Conservation (phyloP, 2,329 filamentous ascomycete genomes). For the Trichoderma sp. region DNA sequence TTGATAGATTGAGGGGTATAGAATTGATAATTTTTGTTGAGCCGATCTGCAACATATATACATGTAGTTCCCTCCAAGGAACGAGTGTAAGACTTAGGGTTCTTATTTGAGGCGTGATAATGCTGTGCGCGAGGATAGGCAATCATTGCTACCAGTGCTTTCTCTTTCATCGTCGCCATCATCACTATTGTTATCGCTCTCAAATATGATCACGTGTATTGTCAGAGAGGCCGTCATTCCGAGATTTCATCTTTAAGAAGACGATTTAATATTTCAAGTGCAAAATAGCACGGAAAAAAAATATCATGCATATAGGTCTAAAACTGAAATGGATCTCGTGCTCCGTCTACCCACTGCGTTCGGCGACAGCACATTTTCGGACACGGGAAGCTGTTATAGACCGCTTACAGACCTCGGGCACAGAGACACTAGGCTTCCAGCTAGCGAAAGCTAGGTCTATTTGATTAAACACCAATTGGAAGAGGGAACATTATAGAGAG, state of each 20-base stretch:
- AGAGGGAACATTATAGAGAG: background rate
- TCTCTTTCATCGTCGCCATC: background rate
- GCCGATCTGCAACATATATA: background rate
- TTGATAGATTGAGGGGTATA: background rate
- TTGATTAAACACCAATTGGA: background rate
- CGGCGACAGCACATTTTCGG: background rate
- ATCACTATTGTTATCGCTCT: background rate
- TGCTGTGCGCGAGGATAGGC: background rate
- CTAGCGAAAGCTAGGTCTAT: background rate
- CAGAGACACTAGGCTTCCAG: background rate
- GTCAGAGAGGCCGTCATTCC: background rate
- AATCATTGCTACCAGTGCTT: background rate
- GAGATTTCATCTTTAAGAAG: background rate
- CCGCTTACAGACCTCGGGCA: background rate
- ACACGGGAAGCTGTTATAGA: background rate
- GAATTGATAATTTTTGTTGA: background rate
- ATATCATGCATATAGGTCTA: background rate
- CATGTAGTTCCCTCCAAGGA: background rate
- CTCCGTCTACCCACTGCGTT: background rate
- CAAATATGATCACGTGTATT: background rate
- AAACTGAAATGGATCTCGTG: background rate
- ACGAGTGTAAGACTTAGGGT: background rate
- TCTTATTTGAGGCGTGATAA: background rate
- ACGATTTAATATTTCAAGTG: background rate
- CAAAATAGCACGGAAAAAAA: background rate